Conservation (phyloP, 164 flowering plant species). For the Pachysandra terminalis region DNA sequence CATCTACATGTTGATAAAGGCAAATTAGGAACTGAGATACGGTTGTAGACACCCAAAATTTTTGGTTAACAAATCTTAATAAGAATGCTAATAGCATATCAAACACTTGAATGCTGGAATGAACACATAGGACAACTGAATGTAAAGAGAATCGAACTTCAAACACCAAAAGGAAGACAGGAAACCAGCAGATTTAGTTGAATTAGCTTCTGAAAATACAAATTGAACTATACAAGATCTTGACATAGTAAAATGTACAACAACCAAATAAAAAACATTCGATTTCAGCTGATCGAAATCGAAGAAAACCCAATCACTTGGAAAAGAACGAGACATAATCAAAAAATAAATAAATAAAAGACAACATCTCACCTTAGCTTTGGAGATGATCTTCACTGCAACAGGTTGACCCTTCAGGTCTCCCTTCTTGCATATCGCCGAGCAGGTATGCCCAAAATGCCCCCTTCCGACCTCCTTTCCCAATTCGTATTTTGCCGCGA, state of each 20-base stretch:
- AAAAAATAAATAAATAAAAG: constrained; percentile 1
- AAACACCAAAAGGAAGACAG: background rate
- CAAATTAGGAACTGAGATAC: too few relatives aligned
- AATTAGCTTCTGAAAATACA: background rate
- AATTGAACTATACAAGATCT: background rate
- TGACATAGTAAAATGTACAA: too few relatives aligned
- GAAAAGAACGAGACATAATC: background rate
- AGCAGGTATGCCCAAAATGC: constrained; percentile 98
- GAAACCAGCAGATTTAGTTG: background rate
- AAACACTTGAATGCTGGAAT: background rate
- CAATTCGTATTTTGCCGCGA: constrained; percentile 82
- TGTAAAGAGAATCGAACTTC: too few relatives aligned
- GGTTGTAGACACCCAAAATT: too few relatives aligned
- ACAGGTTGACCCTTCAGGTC: constrained; percentile 71
- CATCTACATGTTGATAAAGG: too few relatives aligned
- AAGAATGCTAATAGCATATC: background rate
- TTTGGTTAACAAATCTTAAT: background rate
- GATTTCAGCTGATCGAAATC: background rate
- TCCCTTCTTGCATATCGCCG: constrained; percentile 72
- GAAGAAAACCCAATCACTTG: too few relatives aligned
- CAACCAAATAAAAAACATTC: background rate
- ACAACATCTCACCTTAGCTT: constrained; percentile 69
- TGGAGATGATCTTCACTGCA: constrained; percentile 93
- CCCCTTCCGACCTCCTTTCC: constrained; percentile 96
- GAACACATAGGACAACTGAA: background rate